Percentiles rank a stretch among this genome's conserved stretches.
phyloP scores from a whole-genome alignment of 306 rosid species.

The Lablab purpureus region DNA sequence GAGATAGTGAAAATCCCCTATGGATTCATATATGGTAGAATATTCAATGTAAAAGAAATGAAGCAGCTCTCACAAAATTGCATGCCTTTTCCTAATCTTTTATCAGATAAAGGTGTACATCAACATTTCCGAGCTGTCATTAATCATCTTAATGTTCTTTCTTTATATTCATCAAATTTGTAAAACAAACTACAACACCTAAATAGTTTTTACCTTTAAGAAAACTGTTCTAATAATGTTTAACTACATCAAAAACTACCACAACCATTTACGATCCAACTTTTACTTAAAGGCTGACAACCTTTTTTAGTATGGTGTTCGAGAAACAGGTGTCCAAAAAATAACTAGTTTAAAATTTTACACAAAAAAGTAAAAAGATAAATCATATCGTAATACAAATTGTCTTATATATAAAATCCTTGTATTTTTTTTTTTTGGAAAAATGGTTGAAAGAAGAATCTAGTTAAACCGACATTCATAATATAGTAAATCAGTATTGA shows the following conservation, averaged over 20 bases:
- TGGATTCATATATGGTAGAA: conserved; percentile 9
- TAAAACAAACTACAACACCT: no score
- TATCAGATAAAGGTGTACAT: background rate
- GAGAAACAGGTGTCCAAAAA: background rate
- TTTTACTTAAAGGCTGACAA: no score
- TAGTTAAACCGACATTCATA: background rate
- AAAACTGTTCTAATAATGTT: no score
- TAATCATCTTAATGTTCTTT: background rate
- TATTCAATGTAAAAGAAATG: background rate
- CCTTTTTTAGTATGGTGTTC: background rate
- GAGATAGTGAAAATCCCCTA: conserved; percentile 15
- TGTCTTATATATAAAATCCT: background rate
- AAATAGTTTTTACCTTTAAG: no score
- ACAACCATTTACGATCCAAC: no score
- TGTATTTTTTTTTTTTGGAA: background rate
- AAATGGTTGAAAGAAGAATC: no score
- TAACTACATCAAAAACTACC: no score
- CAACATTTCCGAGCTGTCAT: background rate
- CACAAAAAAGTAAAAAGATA: no score
- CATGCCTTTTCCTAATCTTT: background rate
- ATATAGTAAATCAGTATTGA: background rate
- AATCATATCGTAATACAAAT: no score
- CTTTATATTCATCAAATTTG: background rate
- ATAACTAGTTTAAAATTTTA: no score
- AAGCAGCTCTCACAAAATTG: background rate